Evolutionary conservation across 345 rosid species (phyloP).

Genomic region (Eucalyptus regnans): DNA sequence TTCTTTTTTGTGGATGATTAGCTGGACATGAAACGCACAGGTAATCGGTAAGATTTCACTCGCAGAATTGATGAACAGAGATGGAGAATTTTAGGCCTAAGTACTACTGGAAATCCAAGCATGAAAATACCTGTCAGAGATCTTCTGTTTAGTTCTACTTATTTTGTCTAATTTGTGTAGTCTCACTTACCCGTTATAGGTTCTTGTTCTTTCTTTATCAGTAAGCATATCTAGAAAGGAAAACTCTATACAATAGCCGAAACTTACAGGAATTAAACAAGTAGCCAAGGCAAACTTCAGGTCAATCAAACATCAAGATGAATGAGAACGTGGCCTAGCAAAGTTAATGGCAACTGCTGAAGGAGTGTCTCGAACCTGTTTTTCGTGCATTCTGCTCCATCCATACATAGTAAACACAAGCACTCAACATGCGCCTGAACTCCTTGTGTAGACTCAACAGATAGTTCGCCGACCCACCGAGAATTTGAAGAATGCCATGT

Average conservation of each 20-base stretch:
- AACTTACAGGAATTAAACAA: neutral
- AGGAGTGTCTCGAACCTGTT: neutral
- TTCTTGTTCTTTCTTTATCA: neutral
- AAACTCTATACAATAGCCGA: neutral
- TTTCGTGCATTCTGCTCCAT: neutral
- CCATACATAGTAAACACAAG: neutral
- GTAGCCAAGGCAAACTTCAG: neutral
- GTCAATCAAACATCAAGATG: neutral
- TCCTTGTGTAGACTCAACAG: neutral
- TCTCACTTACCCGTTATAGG: neutral
- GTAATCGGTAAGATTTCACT: neutral
- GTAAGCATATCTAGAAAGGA: neutral
- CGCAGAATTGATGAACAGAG: neutral
- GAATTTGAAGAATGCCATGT: neutral
- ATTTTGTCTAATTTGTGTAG: neutral
- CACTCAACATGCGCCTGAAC: neutral
- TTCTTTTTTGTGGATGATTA: neutral
- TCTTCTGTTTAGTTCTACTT: neutral
- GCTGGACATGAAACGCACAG: neutral
- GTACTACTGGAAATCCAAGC: neutral
- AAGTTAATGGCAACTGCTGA: neutral
- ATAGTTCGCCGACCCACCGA: neutral
- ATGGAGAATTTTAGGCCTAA: neutral
- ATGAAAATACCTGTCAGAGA: neutral
- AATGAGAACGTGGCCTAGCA: neutral